Evolutionary conservation across 78 protist species (phyloP), one percentile per base, ranked within the genome.

Genomic region (Parvularia atlantis): DNA sequence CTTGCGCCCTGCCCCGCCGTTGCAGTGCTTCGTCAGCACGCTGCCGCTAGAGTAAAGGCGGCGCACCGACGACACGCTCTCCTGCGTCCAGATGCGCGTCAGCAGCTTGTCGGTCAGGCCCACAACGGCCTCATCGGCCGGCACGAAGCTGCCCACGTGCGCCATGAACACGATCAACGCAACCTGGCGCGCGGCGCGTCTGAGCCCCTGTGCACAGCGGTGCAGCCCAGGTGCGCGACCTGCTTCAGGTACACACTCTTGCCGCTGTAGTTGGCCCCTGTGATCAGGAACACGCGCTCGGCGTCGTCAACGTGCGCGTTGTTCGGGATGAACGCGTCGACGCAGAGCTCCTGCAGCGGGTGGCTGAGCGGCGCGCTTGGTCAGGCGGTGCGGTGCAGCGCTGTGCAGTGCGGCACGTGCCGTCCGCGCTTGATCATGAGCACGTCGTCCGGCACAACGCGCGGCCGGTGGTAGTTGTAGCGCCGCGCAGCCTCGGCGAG

Each of bases 141-240:
- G 88, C 35, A 84, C 88, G 13, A 80, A 84, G 37, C 44, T 33
- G 11, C 89, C 89, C 26, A 83, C n/a, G 46, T 84, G 89, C 31
- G 87, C 81, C 14, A 84, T 50, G 65, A 48, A 69, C 7, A 16
- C 65, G 31, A 58, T 30, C 24, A 83, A 0, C 3, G 46, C 89
- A 17, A 79, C 83, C 31, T 69, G 73, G 26, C 26, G 63, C 26
- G 35, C 31, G n/a, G 35, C 4, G 54, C 1, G 54, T 2, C 44
- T 10, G 19, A 16, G 48, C 52, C n/a, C n/a, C n/a, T n/a, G n/a
- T n/a, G n/a, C n/a, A n/a, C 4, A 13, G 35, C n/a, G 19, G 33
- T 5, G 19, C 20, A 28, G 54, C 3, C 41, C 14, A n/a, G 10
- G 17, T 24, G 4, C 1, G 28, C 26, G 37, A 40, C 70, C 53